Evolutionary conservation across 768 basidiomycete genomes (phyloP).

Genomic region (Paxillus involutus): DNA sequence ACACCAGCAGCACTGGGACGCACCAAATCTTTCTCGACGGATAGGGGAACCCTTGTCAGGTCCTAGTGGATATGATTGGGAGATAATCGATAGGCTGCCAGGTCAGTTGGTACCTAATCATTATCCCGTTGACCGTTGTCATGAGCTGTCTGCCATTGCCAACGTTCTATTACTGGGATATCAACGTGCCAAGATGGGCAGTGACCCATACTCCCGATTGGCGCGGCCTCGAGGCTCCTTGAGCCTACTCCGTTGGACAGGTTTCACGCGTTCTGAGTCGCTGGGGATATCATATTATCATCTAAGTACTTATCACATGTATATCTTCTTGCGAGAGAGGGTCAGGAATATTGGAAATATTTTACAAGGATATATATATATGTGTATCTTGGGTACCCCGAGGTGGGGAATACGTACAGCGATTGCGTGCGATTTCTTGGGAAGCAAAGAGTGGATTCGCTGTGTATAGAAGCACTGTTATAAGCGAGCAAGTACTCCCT

Average conservation of each 20-base stretch:
- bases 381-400: background rate
- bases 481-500: background rate
- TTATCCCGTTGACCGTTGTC: too few relatives aligned
- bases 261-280: background rate
- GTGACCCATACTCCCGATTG: background rate
- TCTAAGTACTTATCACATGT: background rate
- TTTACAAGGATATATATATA: background rate
- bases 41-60: conserved; percentile 9
- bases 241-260: background rate
- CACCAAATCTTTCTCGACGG: conserved; percentile 15
- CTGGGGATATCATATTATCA: background rate
- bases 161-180: background rate
- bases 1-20: conserved; percentile 25
- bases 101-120: too few relatives aligned
- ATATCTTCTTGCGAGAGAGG: background rate
- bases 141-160: background rate
- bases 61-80: background rate
- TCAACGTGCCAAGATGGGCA: background rate
- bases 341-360: background rate
- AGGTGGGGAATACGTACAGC: background rate
- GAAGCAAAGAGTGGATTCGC: background rate
- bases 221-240: background rate
- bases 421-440: background rate
- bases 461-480: background rate
- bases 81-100: background rate